phyloP scores from a whole-genome alignment of 208 protist genomes.

The Wallacemonas rigidus region DNA sequence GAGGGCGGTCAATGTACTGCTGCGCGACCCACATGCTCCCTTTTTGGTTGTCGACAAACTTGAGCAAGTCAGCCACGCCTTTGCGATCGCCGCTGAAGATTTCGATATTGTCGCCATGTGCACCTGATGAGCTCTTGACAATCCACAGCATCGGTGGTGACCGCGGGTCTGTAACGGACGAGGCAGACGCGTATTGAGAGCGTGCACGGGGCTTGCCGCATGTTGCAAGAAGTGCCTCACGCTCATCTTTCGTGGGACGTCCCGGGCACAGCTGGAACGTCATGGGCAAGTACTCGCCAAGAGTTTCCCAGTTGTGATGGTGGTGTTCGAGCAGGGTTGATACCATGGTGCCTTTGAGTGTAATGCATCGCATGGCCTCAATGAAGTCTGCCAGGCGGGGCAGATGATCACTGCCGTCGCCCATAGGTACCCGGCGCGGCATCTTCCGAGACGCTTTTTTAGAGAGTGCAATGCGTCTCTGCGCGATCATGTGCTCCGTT shows the following conservation, averaged over 20 bases:
- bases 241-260: slow-evolving; percentile 50
- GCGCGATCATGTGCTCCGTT: slow-evolving; percentile 51
- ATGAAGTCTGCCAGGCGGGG: slow-evolving; percentile 68
- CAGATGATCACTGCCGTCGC: slow-evolving; percentile 44
- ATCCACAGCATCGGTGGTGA: slow-evolving; percentile 53
- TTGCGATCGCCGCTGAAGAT: slow-evolving; percentile 61
- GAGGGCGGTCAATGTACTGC: slow-evolving; percentile 60
- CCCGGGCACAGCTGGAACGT: slow-evolving; percentile 62
- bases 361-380: slow-evolving; percentile 70
- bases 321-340: slow-evolving; percentile 69
- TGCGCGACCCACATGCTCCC: slow-evolving; percentile 52
- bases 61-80: slow-evolving; percentile 47
- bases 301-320: slow-evolving; percentile 46
- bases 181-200: background rate
- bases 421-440: slow-evolving; percentile 52
- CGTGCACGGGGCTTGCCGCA: slow-evolving; percentile 14
- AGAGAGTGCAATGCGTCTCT: slow-evolving; percentile 27
- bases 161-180: background rate
- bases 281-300: slow-evolving; percentile 64
- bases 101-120: slow-evolving; percentile 77
- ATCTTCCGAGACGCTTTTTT: background rate
- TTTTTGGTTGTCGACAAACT: slow-evolving; percentile 53
- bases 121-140: slow-evolving; percentile 75
- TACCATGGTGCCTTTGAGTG: slow-evolving; percentile 83
- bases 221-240: slow-evolving; percentile 41